Base-by-base conservation (phyloP, 2,329 filamentous ascomycete species). In the Neonectria punicea region DNA sequence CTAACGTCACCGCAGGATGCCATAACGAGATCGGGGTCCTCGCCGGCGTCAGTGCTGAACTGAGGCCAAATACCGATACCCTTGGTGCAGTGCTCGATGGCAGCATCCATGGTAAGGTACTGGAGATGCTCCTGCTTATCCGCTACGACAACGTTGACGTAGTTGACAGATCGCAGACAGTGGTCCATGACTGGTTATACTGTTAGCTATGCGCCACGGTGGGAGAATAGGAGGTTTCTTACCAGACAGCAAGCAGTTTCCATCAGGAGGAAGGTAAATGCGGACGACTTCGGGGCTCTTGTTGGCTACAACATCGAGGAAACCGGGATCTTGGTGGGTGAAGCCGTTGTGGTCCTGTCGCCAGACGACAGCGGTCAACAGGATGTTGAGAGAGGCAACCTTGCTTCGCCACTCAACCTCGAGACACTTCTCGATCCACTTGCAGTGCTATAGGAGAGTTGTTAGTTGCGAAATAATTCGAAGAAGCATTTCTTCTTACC, bases 281-380 rank as follows among this genome's bases (percentile, higher is more conserved):
- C 92, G 90, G 16, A 93, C 91, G 5, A 94, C 90, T 71, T 93
- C 90, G 8, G 92, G 92, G 69, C 87, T 91, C 82, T 94, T 94
- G 82, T 94, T 94, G 70, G 89, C 89, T 2, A 94, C 87, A 0
- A 94, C 90, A 69, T 93, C 91, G 13, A 94, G 85, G 85, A 94
- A 94, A 43, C 91, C 91, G 0, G 92, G 92, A 69, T 93, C 91
- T 76, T 94, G 92, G 76, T 94, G 92, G 0, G 91, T 93, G 80
- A 94, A 94, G 39, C 92, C 92, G 73, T 94, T 94, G 83, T 94
- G 92, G 70, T 94, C 92, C 81, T 94, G 92, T 73, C 92, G 84
- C 92, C 92, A 94, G 63, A 94, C 91, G 8, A 92, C 92, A 2
- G 90, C 89, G 1, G 92, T 94, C 58, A 94, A 84, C 14, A 94